phyloP scores from a whole-genome alignment of 2,329 filamentous ascomycete genomes.

The Aspergillus sp. region DNA sequence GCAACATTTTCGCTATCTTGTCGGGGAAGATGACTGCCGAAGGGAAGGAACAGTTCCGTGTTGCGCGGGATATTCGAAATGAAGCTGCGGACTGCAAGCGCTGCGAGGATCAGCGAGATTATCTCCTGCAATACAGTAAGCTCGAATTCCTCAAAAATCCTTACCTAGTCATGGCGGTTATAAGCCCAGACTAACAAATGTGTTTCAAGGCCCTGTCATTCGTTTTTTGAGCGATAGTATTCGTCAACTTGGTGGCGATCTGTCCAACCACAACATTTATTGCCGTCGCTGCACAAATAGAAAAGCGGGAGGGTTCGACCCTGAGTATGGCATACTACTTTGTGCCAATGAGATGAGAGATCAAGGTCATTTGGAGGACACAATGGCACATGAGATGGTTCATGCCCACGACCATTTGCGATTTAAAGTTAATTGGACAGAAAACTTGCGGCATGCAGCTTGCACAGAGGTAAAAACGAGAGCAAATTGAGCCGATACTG shows the following conservation, averaged over 20 bases:
- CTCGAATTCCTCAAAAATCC: not conserved
- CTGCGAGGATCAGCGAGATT: constrained; percentile 79
- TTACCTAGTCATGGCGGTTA: not conserved
- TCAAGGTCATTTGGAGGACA: constrained; percentile 82
- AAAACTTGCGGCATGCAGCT: constrained; percentile 80
- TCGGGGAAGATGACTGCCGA: constrained; percentile 66
- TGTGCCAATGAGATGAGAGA: constrained; percentile 88
- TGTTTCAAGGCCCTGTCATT: constrained; percentile 62
- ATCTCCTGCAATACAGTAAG: constrained; percentile 70
- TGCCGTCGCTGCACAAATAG: constrained; percentile 74
- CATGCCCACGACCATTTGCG: constrained; percentile 91
- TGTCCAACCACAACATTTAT: constrained; percentile 70
- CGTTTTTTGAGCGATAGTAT: constrained; percentile 84
- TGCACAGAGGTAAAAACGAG: constrained; percentile 72
- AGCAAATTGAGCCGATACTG: not conserved
- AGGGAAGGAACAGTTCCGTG: constrained; percentile 71
- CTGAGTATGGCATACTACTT: constrained; percentile 79
- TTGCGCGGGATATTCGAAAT: constrained; percentile 68
- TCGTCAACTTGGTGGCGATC: constrained; percentile 67
- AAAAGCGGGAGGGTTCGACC: constrained; percentile 78
- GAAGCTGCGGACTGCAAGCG: constrained; percentile 73
- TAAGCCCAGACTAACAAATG: constrained; percentile 1
- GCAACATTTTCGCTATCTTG: constrained; percentile 81
- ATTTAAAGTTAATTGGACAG: constrained; percentile 82
- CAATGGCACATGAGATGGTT: constrained; percentile 94